Evolutionary conservation across 2,329 filamentous ascomycete species (phyloP).

Genomic region (Alternaria panax): DNA sequence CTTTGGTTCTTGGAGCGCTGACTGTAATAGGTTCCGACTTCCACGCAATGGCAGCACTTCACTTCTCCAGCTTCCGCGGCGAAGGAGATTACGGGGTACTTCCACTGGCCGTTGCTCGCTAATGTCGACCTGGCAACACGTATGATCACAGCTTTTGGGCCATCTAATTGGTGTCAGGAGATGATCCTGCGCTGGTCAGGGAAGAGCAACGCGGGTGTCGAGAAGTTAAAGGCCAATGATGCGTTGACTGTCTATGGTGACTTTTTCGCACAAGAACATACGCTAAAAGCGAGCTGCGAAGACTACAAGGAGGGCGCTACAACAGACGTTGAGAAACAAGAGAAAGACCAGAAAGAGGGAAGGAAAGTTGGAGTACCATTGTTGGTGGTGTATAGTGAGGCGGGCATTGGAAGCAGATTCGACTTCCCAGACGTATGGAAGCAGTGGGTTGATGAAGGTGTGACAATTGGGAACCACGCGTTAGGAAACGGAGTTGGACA

Average conservation of each 20-base stretch:
- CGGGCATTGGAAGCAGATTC: constrained; percentile 60
- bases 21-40: constrained; percentile 57
- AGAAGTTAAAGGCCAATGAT: constrained; percentile 28
- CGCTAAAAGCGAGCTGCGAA: constrained; percentile 61
- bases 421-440: constrained; percentile 61
- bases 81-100: constrained; percentile 57
- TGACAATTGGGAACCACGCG: constrained; percentile 60
- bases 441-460: constrained; percentile 52
- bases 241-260: constrained; percentile 54
- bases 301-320: constrained; percentile 64
- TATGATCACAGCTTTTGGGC: constrained; percentile 55
- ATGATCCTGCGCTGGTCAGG: constrained; percentile 50
- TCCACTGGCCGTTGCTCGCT: constrained; percentile 67
- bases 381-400: constrained; percentile 60
- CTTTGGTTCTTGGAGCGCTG: neutral
- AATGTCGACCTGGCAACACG: constrained; percentile 62
- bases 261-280: constrained; percentile 52
- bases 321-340: constrained; percentile 61
- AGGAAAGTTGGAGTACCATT: constrained; percentile 57
- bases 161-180: constrained; percentile 49
- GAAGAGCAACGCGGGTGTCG: constrained; percentile 16
- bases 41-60: constrained; percentile 60
- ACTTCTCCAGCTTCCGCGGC: constrained; percentile 50
- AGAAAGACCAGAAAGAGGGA: constrained; percentile 54
- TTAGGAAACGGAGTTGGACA: constrained; percentile 60